These are phyloP conservation scores for Leptomonas pyrrhocoris DNA, from an alignment of 208 protist genomes.

Conservation along the genomic window DNA sequence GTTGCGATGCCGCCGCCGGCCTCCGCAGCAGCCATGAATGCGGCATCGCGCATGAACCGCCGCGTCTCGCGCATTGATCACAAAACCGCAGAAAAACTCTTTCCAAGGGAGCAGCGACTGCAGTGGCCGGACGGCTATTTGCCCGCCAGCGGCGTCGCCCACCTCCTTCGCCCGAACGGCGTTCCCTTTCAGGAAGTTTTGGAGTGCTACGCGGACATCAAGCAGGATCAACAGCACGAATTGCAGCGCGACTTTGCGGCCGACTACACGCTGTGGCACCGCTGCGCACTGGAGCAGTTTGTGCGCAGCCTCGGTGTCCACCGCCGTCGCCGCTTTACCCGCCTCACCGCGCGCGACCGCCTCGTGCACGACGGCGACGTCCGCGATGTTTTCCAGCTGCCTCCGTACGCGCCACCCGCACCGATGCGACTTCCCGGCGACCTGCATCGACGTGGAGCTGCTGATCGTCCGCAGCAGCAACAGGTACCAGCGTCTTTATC, in stretches of 20 bases:
- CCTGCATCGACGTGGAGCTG: neutral
- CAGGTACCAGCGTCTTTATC: neutral
- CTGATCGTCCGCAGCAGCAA: neutral
- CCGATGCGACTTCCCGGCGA: slow-evolving; percentile 3
- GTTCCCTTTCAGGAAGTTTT: slow-evolving; percentile 63
- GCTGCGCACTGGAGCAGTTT: slow-evolving; percentile 53
- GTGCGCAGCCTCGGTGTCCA: slow-evolving; percentile 34
- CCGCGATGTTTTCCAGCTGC: slow-evolving; percentile 43
- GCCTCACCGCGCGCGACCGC: slow-evolving; percentile 40
- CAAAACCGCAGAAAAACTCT: slow-evolving; percentile 39
- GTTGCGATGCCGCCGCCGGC: slow-evolving; percentile 2
- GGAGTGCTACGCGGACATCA: slow-evolving; percentile 58
- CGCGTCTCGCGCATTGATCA: slow-evolving; percentile 52
- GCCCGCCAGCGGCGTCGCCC: slow-evolving; percentile 73
- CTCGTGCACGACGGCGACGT: slow-evolving; percentile 37
- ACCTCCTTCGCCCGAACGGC: slow-evolving; percentile 65
- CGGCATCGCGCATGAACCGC: slow-evolving; percentile 37
- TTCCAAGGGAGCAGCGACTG: slow-evolving; percentile 45
- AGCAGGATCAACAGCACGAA: slow-evolving; percentile 38
- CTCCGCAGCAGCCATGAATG: slow-evolving; percentile 8
- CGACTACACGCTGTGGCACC: slow-evolving; percentile 78
- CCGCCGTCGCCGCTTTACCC: slow-evolving; percentile 35
- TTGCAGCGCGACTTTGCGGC: slow-evolving; percentile 80
- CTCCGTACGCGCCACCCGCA: slow-evolving; percentile 36
- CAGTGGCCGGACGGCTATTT: slow-evolving; percentile 73